Evolutionary conservation across 1,284 basidiomycete species (phyloP), one percentile per base, ranked within the genome.

Genomic region (Erythrobasidium hasegawianum): DNA sequence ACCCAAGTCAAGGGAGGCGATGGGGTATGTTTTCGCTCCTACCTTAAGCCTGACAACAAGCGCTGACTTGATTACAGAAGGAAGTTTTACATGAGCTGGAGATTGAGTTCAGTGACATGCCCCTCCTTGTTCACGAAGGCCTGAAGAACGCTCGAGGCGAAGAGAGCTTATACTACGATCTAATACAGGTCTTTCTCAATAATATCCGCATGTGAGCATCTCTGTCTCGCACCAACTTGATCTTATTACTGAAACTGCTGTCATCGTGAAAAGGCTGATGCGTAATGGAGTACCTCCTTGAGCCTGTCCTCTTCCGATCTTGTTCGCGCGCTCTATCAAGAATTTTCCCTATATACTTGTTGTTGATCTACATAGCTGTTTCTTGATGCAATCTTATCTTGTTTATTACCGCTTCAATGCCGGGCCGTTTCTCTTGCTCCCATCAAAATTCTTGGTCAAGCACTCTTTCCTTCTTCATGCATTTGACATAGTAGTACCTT

Each of bases 1-100:
- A 98, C 95, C 0, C 90, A 94, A 77, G 95, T 98, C 56, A 85
- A 84, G 24, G 71, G 62, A 40, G 72, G 71, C n/a, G 75, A 33
- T 14, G 52, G 43, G 8, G 62, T 59, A 33, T 47, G 69, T 59
- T 5, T 7, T 18, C 24, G 13, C 18, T 40, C 33, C 47, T 13
- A 9, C 27, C 45, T 43, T 26, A 18, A 22, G 14, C 53, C 24
- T 14, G 20, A 9, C 55, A 20, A 13, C 29, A 1, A 53, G 20
- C 14, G 27, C 22, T 24, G 26, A 24, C 8, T 38, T 14, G 22
- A n/a, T n/a, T 11, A 13, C 20, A 56, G 53, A 47, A 29, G 38
- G 24, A 49, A 14, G 13, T 50, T 27, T 55, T 38, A 13, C 82
- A 82, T 73, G 84, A 85, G 72, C 76, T 84, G 24, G 84, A 85